Conservation (phyloP, 805 yeast species). For the Wickerhamomyces tratensis region DNA sequence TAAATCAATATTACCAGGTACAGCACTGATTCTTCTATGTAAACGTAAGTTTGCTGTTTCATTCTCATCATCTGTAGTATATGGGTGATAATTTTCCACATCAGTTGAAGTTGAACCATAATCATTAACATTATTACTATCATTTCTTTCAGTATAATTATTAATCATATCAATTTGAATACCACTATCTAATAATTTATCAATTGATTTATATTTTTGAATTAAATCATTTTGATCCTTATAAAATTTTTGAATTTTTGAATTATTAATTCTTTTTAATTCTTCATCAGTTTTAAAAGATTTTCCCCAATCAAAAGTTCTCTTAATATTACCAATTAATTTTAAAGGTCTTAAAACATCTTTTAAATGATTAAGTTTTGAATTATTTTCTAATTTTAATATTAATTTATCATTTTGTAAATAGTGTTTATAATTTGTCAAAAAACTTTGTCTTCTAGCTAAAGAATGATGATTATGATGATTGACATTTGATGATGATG, state of each 20-base stretch:
- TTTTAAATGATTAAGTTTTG: conserved; percentile 13
- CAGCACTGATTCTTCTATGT: conserved; percentile 24
- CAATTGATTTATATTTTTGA: conserved; percentile 48
- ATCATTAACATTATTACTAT: conserved; percentile 10
- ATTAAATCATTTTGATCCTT: conserved; percentile 50
- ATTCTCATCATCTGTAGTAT: not conserved
- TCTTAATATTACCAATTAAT: conserved; percentile 32
- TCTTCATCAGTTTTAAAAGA: conserved; percentile 19
- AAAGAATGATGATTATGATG: not conserved
- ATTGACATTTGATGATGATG: no score
- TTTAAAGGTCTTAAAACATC: conserved; percentile 35
- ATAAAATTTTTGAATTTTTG: conserved; percentile 34
- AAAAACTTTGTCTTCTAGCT: conserved; percentile 9
- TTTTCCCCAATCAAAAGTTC: conserved; percentile 26
- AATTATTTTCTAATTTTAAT: conserved; percentile 10
- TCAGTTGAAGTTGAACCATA: conserved; percentile 1
- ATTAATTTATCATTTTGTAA: conserved; percentile 13
- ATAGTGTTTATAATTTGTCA: conserved; percentile 9
- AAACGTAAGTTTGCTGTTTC: not conserved
- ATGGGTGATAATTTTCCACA: not conserved
- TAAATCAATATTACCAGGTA: conserved; percentile 51
- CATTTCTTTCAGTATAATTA: conserved; percentile 28
- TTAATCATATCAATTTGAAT: conserved; percentile 55
- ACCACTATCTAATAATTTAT: conserved; percentile 59
- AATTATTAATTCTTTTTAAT: conserved; percentile 15